A percentile compares a stretch with the other conserved stretches of the same genome.
phyloP scores from a whole-genome alignment of 148 eudicot genomes.

The Silene latifolia region DNA sequence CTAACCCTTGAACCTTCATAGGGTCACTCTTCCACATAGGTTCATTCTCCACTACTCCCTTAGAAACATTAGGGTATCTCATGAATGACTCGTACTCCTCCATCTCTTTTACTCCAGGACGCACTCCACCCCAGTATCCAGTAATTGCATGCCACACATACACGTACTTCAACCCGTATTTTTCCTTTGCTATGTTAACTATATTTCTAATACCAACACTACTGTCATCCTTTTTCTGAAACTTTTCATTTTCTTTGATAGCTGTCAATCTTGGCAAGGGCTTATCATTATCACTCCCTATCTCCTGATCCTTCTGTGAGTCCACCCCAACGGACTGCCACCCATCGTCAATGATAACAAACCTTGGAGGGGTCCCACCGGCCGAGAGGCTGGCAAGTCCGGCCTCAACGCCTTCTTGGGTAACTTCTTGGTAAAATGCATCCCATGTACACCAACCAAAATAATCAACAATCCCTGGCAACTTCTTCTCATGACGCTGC shows the following conservation, averaged over 20 bases:
- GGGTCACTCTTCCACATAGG: slow-evolving; percentile 66
- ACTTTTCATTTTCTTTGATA: slow-evolving; percentile 70
- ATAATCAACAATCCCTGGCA: slow-evolving; percentile 65
- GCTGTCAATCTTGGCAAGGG: slow-evolving; percentile 56
- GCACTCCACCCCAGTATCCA: slow-evolving; percentile 93
- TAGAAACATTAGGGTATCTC: slow-evolving; percentile 51
- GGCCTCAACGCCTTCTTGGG: slow-evolving; percentile 82
- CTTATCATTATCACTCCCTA: not conserved
- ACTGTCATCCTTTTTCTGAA: slow-evolving; percentile 53
- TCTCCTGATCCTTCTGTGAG: slow-evolving; percentile 16
- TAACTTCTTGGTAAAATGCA: slow-evolving; percentile 86
- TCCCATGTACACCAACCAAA: slow-evolving; percentile 99
- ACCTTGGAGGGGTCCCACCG: slow-evolving; percentile 67
- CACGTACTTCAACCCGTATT: slow-evolving; percentile 62
- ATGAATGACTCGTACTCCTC: slow-evolving; percentile 56
- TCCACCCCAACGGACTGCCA: slow-evolving; percentile 69
- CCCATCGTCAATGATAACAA: slow-evolving; percentile 87
- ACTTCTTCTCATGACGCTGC: slow-evolving; percentile 62
- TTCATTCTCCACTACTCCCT: slow-evolving; percentile 66
- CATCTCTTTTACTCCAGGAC: slow-evolving; percentile 62
- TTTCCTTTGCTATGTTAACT: slow-evolving; percentile 58
- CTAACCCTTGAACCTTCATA: slow-evolving; percentile 62
- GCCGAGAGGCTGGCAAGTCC: slow-evolving; percentile 56
- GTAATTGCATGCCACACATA: slow-evolving; percentile 91
- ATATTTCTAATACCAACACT: slow-evolving; percentile 55